Evolutionary conservation across 306 rosid species (phyloP), one percentile per base, ranked within the genome.

Genomic region (Quercus parvula): DNA sequence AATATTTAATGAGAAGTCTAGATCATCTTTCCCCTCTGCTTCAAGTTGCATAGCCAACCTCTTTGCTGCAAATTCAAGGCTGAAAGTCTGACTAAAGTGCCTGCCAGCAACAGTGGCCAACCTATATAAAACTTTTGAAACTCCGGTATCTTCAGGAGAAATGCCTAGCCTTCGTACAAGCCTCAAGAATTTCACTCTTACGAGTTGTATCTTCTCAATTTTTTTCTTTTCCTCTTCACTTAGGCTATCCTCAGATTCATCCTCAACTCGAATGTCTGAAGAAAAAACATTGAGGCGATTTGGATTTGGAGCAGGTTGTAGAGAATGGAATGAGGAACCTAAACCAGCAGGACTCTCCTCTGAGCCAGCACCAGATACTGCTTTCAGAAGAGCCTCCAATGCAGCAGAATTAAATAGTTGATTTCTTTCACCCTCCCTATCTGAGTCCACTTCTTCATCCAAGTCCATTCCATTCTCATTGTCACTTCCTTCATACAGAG

Each of bases 1-100:
- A 79, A 88, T 88, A 86, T 86, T 88, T 82, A 90, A 77, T 33
- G 85, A 86, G 27, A 88, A 78, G 83, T 82, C 93, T 61, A 84
- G 76, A 70, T 88, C 85, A 81, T 75, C 87, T 38, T 56, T 66
- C 74, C 22, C 77, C 74, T 82, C 82, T 33, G 82, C 86, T 84
- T 90, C 89, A 77, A 90, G 79, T 81, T 78, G 81, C 75, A 63
- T 78, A 20, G 93, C 91, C 75, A 71, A n/a, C 63, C 57, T n/a
- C 75, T 90, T 85, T 18, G 91, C 86, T 10, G 88, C 84, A 61
- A 86, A 84, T 52, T 80, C 74, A 67, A 82, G 76, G 56, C 84
- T 76, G 74, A 18, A 76, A 73, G 77, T 79, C 85, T 86, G 85
- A 78, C 75, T 35, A 17, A 78, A 80, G 72, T 84, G 82, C 44